Base-by-base conservation (phyloP, 225 moss, liverwort and hornwort species). In the Marchantia paleacea region DNA sequence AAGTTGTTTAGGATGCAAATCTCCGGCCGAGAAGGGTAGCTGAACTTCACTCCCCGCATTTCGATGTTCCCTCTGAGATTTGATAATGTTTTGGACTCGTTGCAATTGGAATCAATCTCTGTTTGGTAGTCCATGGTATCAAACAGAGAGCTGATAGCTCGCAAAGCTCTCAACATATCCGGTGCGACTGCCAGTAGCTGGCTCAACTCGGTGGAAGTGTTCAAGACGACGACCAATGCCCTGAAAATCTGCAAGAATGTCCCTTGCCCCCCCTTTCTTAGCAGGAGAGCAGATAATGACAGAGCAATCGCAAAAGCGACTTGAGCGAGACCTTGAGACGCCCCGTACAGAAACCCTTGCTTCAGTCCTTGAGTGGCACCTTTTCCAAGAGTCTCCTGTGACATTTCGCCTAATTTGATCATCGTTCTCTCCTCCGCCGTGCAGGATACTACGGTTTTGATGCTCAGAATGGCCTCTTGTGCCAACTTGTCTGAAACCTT, bases 71-170 rank as follows among this genome's bases (percentile, higher is more conserved):
- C 85, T 3, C 13, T 48, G 20, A 82, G 49, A n/a, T 65, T 67
- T 3, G 31, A 10, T 0, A 75, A 69, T 29, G 22, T 30, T 28
- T 66, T 13, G 2, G 62, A 70, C 9, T 54, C 18, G 49, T 62
- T 75, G 64, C 55, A 57, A 13, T 85, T 73, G 0, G 82, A 73
- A 14, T 85, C 78, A 25, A 82, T 85, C 7, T 67, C 47, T 6
- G 85, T 82, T 60, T 28, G 24, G 57, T 79, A 62, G 26, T 85
- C 81, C 52, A 75, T 28, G 12, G 79, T 76, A 16, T 69, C 2
- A 51, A 85, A 85, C 31, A 85, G 73, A 31, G 81, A 82, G 22
- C 19, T 61, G 3, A 85, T 66, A 11, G 81, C 85, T 75, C 81
- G 85, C 12, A 76, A 29, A 39, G 80, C 85, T 79, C 55, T 85